A percentile compares a stretch with the other conserved stretches of the same genome.
These are phyloP conservation scores for Penicillium robsamsonii DNA, from an alignment of 495 filamentous ascomycete genomes.

Conservation along the genomic window DNA sequence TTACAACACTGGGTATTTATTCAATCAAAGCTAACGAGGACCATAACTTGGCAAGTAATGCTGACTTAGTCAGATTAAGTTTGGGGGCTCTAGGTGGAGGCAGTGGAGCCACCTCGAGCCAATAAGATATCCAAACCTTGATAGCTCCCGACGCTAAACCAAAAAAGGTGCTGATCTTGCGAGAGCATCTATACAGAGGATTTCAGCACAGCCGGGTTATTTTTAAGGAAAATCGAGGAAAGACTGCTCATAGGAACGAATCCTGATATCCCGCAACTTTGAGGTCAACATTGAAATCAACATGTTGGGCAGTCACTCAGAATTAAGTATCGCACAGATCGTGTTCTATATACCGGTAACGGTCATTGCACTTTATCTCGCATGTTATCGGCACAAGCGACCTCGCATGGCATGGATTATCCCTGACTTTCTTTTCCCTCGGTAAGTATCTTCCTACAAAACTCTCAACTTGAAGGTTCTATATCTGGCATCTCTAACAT, in stretches of 20 bases:
- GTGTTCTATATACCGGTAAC: slow-evolving; percentile 26
- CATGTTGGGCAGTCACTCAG: slow-evolving; percentile 27
- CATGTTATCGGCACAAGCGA: slow-evolving; percentile 20
- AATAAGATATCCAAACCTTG: too few species aligned
- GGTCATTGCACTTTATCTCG: slow-evolving; percentile 12
- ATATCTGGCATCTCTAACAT: neutral
- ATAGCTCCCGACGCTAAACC: too few species aligned
- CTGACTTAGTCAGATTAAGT: too few species aligned
- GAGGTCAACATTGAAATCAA: neutral
- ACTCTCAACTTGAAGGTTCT: neutral
- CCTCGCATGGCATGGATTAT: slow-evolving; percentile 16
- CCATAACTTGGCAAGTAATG: too few species aligned
- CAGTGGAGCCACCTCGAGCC: too few species aligned
- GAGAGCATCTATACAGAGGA: too few species aligned
- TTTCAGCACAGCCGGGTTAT: too few species aligned
- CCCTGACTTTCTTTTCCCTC: neutral
- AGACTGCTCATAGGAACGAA: neutral
- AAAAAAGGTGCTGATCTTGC: too few species aligned
- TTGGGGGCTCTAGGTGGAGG: too few species aligned
- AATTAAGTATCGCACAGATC: slow-evolving; percentile 26
- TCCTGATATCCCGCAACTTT: neutral
- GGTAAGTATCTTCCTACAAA: neutral
- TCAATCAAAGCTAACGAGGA: too few species aligned
- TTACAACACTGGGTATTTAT: too few species aligned
- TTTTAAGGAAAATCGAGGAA: too few species aligned